phyloP scores from a whole-genome alignment of 129 eudicot species.

The Chrysanthemum makinoi region DNA sequence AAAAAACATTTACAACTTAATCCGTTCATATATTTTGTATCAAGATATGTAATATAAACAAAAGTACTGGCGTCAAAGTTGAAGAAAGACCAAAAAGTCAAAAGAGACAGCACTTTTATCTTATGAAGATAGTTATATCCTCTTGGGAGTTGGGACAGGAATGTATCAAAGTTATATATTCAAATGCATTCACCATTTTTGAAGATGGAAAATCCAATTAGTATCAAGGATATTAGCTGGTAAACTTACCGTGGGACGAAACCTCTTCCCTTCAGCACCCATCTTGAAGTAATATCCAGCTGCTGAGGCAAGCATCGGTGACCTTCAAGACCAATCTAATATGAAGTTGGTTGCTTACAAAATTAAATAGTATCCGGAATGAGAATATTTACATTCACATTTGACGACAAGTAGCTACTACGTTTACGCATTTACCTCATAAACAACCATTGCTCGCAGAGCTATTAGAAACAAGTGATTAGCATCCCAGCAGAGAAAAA shows the following conservation, averaged over 20 bases:
- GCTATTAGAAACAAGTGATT: slow-evolving; percentile 61
- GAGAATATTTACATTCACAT: slow-evolving; percentile 4
- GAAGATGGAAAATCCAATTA: background rate
- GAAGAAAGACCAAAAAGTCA: too few species aligned
- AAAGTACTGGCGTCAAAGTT: too few species aligned
- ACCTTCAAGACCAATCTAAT: slow-evolving; percentile 46
- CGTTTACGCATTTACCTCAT: slow-evolving; percentile 56
- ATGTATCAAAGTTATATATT: too few species aligned
- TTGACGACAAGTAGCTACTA: background rate
- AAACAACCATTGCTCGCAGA: slow-evolving; percentile 79
- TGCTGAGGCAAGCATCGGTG: slow-evolving; percentile 92
- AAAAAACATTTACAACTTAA: too few species aligned
- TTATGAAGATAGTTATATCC: too few species aligned
- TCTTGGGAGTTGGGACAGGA: too few species aligned
- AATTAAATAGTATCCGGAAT: background rate
- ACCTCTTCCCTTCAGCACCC: slow-evolving; percentile 87
- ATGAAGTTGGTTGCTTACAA: slow-evolving; percentile 2
- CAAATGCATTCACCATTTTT: too few species aligned
- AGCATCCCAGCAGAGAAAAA: slow-evolving; percentile 87
- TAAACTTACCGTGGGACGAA: slow-evolving; percentile 70
- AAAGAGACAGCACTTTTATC: too few species aligned
- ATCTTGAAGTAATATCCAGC: slow-evolving; percentile 83
- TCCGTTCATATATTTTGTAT: too few species aligned
- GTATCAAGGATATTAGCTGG: background rate
- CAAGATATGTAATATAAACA: too few species aligned